A percentile compares a stretch with the other conserved stretches of the same genome.
These are phyloP conservation scores for Pyrrhoderma lamaoense DNA, from an alignment of 1,284 basidiomycete species.

Conservation along the genomic window DNA sequence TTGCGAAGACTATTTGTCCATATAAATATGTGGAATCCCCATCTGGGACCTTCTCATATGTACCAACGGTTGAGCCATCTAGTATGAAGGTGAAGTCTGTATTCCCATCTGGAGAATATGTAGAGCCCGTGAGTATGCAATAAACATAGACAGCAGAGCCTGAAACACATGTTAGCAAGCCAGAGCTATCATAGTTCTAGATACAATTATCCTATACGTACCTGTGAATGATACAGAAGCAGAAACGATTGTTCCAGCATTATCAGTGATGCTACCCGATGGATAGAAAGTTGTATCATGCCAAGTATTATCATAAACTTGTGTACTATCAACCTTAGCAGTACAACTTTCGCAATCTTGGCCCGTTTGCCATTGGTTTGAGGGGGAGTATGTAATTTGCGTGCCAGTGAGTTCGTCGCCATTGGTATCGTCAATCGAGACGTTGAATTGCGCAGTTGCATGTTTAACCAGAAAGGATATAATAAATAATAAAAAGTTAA, in stretches of 20 bases:
- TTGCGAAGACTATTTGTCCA: conserved; percentile 5
- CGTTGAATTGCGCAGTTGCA: conserved; percentile 3
- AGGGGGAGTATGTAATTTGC: conserved; percentile 9
- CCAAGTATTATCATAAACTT: conserved; percentile 6
- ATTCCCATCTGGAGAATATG: conserved; percentile 6
- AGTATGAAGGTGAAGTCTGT: conserved; percentile 12
- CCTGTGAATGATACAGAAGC: conserved; percentile 5
- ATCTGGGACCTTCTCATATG: background rate
- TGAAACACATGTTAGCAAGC: background rate
- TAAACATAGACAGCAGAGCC: conserved; percentile 13
- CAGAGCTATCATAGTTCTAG: background rate
- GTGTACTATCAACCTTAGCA: background rate
- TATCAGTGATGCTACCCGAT: background rate
- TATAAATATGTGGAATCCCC: conserved; percentile 4
- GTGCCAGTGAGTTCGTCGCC: conserved; percentile 10
- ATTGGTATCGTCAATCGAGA: conserved; percentile 14
- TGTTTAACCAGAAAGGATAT: background rate
- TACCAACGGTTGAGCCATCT: conserved; percentile 1
- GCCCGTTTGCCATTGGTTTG: conserved; percentile 2
- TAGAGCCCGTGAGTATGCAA: conserved; percentile 12
- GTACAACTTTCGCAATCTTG: background rate
- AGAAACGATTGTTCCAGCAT: conserved; percentile 3
- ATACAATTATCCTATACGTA: background rate
- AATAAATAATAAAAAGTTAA: background rate
- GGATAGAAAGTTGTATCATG: conserved; percentile 7